Percentiles rank a stretch among this genome's conserved stretches.
Conservation (phyloP, 345 rosid genomes). For the Conringia planisiliqua region DNA sequence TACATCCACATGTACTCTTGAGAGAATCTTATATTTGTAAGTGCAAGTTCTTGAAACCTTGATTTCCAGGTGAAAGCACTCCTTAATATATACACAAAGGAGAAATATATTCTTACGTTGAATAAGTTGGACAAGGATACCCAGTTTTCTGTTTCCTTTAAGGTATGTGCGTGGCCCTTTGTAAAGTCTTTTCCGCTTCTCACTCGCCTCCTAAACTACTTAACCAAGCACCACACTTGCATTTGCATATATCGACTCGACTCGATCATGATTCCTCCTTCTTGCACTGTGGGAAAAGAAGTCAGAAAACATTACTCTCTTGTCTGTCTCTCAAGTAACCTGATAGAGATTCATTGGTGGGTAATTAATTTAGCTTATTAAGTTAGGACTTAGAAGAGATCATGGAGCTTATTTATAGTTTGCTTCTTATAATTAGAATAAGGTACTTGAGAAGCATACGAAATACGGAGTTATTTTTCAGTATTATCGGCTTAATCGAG, state of each 20-base stretch:
- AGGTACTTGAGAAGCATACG: background rate
- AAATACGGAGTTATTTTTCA: background rate
- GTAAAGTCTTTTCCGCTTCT: background rate
- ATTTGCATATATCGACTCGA: background rate
- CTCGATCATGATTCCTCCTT: background rate
- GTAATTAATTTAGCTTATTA: background rate
- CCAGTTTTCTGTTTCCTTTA: slow-evolving; percentile 65
- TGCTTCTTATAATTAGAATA: background rate
- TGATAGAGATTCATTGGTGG: slow-evolving; percentile 4
- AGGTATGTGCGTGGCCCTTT: slow-evolving; percentile 45
- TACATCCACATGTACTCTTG: background rate
- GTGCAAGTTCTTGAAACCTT: slow-evolving; percentile 4
- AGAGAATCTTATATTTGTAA: background rate
- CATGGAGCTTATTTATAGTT: background rate
- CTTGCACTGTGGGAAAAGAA: background rate
- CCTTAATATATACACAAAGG: slow-evolving; percentile 51
- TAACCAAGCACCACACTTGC: background rate
- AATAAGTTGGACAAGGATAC: slow-evolving; percentile 41
- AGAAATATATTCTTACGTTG: slow-evolving; percentile 65
- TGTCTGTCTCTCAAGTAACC: background rate
- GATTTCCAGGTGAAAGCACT: slow-evolving; percentile 53
- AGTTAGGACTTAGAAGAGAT: background rate
- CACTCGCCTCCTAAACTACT: background rate
- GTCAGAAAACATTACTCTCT: background rate
- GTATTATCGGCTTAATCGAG: background rate